These are phyloP conservation scores for Inonotus hispidus DNA, from an alignment of 1,284 basidiomycete species.

Conservation along the genomic window DNA sequence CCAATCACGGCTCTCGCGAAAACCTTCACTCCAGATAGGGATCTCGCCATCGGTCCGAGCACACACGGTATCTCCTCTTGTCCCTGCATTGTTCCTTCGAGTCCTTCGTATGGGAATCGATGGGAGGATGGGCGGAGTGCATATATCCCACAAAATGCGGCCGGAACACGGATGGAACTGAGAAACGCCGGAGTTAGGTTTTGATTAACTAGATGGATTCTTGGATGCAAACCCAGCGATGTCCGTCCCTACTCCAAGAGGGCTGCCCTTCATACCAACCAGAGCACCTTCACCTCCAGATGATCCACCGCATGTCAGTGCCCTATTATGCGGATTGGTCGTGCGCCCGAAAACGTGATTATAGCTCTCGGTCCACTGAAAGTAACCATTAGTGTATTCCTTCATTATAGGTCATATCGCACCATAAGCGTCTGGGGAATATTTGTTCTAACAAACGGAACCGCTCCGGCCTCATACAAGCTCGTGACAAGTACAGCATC, in stretches of 20 bases:
- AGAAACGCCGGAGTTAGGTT: background rate
- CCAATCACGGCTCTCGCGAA: conserved; percentile 58
- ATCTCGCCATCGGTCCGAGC: conserved; percentile 63
- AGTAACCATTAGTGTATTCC: background rate
- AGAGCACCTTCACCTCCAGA: conserved; percentile 60
- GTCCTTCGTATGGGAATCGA: conserved; percentile 64
- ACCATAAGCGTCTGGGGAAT: conserved; percentile 65
- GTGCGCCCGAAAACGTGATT: conserved; percentile 68
- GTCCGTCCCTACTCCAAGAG: conserved; percentile 64
- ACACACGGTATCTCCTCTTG: conserved; percentile 68
- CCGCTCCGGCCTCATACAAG: conserved; percentile 53
- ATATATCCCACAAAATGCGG: conserved; percentile 61
- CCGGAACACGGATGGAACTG: conserved; percentile 66
- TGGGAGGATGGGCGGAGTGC: conserved; percentile 65
- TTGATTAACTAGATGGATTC: background rate
- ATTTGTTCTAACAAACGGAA: conserved; percentile 69
- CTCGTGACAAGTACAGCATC: conserved; percentile 56
- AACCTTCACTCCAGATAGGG: conserved; percentile 50
- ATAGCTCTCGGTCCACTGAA: conserved; percentile 55
- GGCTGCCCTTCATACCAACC: conserved; percentile 49
- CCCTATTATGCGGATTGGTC: conserved; percentile 52
- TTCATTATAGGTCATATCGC: conserved; percentile 4
- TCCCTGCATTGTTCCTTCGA: conserved; percentile 55
- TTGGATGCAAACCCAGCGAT: conserved; percentile 48
- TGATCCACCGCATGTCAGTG: conserved; percentile 49